Evolutionary conservation across 164 flowering plant genomes (phyloP), one percentile per base, ranked within the genome.

Genomic region (Stephania japonica): DNA sequence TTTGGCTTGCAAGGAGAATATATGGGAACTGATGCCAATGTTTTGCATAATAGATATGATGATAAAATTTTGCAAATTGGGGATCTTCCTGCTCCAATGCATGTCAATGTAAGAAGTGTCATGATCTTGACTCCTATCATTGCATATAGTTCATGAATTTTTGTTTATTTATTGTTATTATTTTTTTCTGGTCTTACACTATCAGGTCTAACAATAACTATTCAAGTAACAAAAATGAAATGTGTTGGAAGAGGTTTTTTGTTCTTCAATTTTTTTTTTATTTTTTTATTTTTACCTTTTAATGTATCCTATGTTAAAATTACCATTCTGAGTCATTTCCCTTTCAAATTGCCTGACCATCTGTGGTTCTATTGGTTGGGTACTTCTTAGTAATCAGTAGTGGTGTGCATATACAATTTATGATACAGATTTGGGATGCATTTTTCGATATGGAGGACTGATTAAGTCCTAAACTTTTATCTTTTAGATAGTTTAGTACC

Each of bases 1-100:
- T 68, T 68, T 72, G 74, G 79, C 47, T 75, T 79, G 72, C 81
- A 75, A 53, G 76, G 74, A 44, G 80, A 79, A 14, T 66, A 65
- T 70, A 16, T 77, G 73, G 80, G 77, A 56, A 56, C 67, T 24
- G 67, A 74, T 62, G 67, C 47, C 66, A 50, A 67, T 61, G 63
- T 42, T 65, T 56, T 74, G 65, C 74, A 69, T 14, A 74, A 38
- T 43, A 62, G 71, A 56, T 75, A 65, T 42, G 77, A 73, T 73
- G 75, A 73, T 14, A 74, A 77, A 70, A 64, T 44, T 44, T 63
- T 71, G 11, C 73, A 73, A 43, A 69, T 65, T 61, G 73, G 73
- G 26, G 76, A 72, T 19, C 72, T 76, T 42, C 53, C 73, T 43
- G 70, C 75, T 23, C 63, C 74, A 62, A 23, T 69, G 13, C 50